Percentiles rank a stretch among this genome's conserved stretches.
Conservation (phyloP, 306 rosid genomes). For the Corylus americana region DNA sequence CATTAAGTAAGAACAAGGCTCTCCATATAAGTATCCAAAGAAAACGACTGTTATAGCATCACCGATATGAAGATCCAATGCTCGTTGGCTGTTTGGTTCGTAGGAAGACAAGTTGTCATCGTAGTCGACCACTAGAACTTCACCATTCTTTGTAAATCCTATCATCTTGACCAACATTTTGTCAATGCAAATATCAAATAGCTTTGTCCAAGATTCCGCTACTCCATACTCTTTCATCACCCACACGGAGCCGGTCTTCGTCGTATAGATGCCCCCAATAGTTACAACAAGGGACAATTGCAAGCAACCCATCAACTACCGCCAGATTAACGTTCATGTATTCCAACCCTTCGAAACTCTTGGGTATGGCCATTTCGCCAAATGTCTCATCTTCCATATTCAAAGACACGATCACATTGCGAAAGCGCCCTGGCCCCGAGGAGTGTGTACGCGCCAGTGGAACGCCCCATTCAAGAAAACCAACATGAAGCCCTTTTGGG, state of each 20-base stretch:
- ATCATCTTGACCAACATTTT: neutral
- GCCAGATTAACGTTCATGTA: neutral
- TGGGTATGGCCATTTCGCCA: neutral
- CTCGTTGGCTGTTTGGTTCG: neutral
- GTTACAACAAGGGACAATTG: neutral
- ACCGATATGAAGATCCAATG: neutral
- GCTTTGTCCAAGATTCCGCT: neutral
- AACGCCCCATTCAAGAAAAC: neutral
- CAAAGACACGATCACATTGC: neutral
- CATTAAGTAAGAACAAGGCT: neutral
- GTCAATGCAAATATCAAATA: neutral
- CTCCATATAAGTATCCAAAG: neutral
- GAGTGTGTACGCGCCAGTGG: neutral
- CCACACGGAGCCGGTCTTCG: neutral
- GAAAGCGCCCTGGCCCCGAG: neutral
- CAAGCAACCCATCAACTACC: neutral
- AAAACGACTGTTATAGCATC: neutral
- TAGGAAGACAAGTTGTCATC: neutral
- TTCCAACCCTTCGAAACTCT: neutral
- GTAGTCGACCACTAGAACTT: neutral
- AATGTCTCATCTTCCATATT: neutral
- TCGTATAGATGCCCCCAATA: too few species aligned
- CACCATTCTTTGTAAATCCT: neutral
- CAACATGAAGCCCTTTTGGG: neutral
- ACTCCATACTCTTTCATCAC: constrained; percentile 6